A percentile compares a stretch with the other conserved stretches of the same genome.
phyloP scores from a whole-genome alignment of 1,284 basidiomycete genomes.

The Pisolithus thermaeus region DNA sequence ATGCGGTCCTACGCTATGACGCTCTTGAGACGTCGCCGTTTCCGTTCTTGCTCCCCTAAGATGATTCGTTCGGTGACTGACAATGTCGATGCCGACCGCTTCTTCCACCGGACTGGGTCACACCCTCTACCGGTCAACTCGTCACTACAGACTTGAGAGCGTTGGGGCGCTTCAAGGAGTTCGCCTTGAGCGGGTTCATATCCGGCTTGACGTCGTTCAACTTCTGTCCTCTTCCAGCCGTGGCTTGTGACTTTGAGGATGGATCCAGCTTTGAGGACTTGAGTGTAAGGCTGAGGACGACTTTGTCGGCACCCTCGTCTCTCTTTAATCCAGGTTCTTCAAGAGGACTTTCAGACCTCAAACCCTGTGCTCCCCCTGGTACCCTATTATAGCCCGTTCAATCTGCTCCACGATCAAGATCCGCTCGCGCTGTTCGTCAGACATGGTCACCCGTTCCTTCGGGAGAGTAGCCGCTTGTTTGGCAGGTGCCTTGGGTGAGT shows the following conservation, averaged over 20 bases:
- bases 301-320: conserved; percentile 67
- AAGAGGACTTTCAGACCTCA: conserved; percentile 41
- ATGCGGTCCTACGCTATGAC: conserved; percentile 2
- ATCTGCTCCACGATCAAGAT: conserved; percentile 92
- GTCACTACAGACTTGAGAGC: conserved; percentile 57
- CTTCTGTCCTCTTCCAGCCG: conserved; percentile 44
- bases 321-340: conserved; percentile 46
- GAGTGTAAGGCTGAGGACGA: conserved; percentile 62
- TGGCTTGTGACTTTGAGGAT: conserved; percentile 20
- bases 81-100: conserved; percentile 54
- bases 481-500: conserved; percentile 86
- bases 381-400: conserved; percentile 79
- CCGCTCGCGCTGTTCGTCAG: conserved; percentile 93
- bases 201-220: conserved; percentile 44
- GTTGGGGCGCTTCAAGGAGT: conserved; percentile 66
- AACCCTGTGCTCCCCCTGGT: conserved; percentile 50
- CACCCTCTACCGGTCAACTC: conserved; percentile 23
- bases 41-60: conserved; percentile 81
- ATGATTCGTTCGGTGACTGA: conserved; percentile 83
- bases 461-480: conserved; percentile 87
- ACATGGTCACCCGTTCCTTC: conserved; percentile 87
- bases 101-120: conserved; percentile 36
- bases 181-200: conserved; percentile 42
- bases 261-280: conserved; percentile 40
- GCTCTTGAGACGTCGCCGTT: conserved; percentile 48